Evolutionary conservation across 495 filamentous ascomycete genomes (phyloP).

Genomic region (Penicillium daleae): DNA sequence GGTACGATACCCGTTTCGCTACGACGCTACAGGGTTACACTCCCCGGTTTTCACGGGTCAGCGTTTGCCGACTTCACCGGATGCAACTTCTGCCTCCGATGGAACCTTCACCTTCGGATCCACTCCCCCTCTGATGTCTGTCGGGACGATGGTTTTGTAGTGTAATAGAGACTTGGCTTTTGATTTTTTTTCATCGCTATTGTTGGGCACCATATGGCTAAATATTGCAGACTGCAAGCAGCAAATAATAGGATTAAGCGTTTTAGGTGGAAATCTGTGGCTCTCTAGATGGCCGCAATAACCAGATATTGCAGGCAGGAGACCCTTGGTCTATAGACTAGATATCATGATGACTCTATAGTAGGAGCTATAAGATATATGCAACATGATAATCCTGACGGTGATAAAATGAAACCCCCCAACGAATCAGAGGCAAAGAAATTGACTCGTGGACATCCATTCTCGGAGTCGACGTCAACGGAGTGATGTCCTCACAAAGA

Average conservation of each 20-base stretch:
- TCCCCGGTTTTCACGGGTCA: slow-evolving; percentile 4
- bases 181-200: slow-evolving; percentile 18
- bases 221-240: background rate
- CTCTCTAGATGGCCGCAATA: background rate
- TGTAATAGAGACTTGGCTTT: background rate
- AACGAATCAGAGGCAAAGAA: slow-evolving; percentile 15
- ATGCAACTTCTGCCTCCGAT: slow-evolving; percentile 41
- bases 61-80: slow-evolving; percentile 34
- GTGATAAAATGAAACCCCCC: background rate
- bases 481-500: background rate
- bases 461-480: slow-evolving; percentile 4
- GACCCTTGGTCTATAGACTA: background rate
- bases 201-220: slow-evolving; percentile 34
- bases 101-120: slow-evolving; percentile 23
- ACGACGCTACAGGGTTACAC: slow-evolving; percentile 35
- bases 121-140: slow-evolving; percentile 8
- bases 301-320: background rate
- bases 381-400: background rate
- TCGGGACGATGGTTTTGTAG: background rate
- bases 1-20: slow-evolving; percentile 27
- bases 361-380: background rate
- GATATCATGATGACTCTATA: background rate
- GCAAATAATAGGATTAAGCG: too few relatives aligned
- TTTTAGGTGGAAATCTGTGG: too few relatives aligned
- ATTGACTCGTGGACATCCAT: slow-evolving; percentile 7